Evolutionary conservation across 2,329 filamentous ascomycete species (phyloP).

Genomic region (Bipolaris zeicola): DNA sequence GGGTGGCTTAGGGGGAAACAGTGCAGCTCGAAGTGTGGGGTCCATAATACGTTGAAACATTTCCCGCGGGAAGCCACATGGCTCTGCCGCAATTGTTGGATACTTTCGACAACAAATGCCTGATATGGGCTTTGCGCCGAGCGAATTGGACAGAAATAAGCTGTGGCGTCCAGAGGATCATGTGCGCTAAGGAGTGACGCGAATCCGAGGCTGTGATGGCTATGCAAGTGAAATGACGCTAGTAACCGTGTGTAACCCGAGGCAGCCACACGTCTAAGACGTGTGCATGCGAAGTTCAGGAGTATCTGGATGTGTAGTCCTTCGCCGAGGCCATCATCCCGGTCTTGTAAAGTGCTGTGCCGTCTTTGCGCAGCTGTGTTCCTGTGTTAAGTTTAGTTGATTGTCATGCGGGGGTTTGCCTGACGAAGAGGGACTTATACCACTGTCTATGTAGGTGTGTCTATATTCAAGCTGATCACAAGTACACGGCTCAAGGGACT

Average conservation of each 20-base stretch:
- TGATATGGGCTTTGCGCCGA: neutral
- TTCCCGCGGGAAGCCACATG: neutral
- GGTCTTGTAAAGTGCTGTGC: neutral
- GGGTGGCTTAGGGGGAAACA: neutral
- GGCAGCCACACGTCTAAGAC: neutral
- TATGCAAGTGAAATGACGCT: neutral
- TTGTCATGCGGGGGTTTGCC: neutral
- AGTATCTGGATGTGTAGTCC: too few species aligned
- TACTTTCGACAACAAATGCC: neutral
- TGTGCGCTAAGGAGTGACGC: neutral
- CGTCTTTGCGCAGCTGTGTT: neutral
- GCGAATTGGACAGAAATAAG: neutral
- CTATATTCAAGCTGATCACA: too few species aligned
- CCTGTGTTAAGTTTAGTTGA: neutral
- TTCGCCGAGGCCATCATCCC: neutral
- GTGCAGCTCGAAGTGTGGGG: neutral
- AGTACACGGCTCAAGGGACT: too few species aligned
- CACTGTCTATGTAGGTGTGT: neutral
- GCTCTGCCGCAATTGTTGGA: neutral
- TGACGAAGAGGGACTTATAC: too few species aligned
- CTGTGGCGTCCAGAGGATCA: neutral
- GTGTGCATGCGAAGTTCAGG: neutral
- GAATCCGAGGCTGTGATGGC: neutral
- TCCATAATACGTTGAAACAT: neutral
- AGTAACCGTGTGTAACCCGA: neutral